These are phyloP conservation scores for Eucalyptus regnans DNA, from an alignment of 345 rosid genomes.

Conservation along the genomic window DNA sequence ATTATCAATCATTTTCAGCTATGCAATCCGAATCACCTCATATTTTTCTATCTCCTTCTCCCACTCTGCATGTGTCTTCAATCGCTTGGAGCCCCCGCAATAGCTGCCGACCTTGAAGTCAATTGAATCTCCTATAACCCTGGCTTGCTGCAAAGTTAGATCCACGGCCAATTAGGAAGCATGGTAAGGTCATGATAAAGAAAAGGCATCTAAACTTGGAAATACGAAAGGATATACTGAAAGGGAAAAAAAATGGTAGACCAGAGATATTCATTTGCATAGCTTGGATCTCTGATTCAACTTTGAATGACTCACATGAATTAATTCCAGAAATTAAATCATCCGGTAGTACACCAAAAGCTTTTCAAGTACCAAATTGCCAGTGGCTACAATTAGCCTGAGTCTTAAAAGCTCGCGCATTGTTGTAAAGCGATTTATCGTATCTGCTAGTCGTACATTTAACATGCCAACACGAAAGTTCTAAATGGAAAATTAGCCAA, in stretches of 20 bases:
- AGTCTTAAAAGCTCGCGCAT: background rate
- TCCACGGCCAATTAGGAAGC: background rate
- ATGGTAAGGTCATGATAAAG: background rate
- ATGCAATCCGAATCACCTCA: slow-evolving; percentile 42
- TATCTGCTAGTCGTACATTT: background rate
- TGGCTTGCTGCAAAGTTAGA: slow-evolving; percentile 55
- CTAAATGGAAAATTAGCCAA: background rate
- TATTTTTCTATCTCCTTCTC: slow-evolving; percentile 51
- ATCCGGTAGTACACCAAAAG: background rate
- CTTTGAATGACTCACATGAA: background rate
- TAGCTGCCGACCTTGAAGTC: slow-evolving; percentile 63
- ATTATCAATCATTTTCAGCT: background rate
- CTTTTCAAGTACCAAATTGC: background rate
- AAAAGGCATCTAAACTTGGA: background rate
- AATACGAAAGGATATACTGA: background rate
- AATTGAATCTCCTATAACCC: slow-evolving; percentile 58
- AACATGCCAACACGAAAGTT: background rate
- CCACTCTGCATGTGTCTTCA: slow-evolving; percentile 59
- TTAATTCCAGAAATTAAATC: background rate
- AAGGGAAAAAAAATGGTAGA: background rate
- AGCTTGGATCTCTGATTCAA: background rate
- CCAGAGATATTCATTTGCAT: background rate
- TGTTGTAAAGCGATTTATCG: background rate
- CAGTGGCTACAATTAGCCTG: background rate
- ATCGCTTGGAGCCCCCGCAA: slow-evolving; percentile 44